Conservation (phyloP, 768 basidiomycete species). For the Xerocomus spinulosus region DNA sequence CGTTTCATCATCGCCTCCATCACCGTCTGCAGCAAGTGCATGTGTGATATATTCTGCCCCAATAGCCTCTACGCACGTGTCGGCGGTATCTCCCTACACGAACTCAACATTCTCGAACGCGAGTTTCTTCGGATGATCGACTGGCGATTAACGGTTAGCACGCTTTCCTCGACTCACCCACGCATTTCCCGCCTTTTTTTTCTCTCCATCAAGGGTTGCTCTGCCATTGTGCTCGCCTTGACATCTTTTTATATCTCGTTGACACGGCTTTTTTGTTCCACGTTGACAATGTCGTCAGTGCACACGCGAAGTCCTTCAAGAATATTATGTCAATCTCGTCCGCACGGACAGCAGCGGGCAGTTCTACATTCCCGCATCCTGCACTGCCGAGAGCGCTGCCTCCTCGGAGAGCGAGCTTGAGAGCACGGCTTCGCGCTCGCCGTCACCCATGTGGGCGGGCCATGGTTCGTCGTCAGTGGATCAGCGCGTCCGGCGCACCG, state of each 20-base stretch:
- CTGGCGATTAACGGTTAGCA: slow-evolving; percentile 89
- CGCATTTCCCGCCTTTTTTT: slow-evolving; percentile 1
- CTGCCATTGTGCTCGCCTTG: slow-evolving; percentile 17
- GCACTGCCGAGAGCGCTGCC: slow-evolving; percentile 38
- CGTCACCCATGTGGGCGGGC: slow-evolving; percentile 50
- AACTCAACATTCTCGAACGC: slow-evolving; percentile 91
- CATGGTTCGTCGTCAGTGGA: slow-evolving; percentile 19
- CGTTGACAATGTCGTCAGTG: slow-evolving; percentile 46
- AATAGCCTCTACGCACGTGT: slow-evolving; percentile 95
- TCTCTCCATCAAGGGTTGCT: slow-evolving; percentile 1
- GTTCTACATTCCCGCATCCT: slow-evolving; percentile 46
- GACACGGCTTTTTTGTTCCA: background rate
- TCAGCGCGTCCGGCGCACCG: slow-evolving; percentile 23
- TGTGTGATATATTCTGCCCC: slow-evolving; percentile 93
- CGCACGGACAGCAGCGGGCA: slow-evolving; percentile 69
- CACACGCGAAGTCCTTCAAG: slow-evolving; percentile 84
- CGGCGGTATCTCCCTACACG: slow-evolving; percentile 86
- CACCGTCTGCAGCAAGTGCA: slow-evolving; percentile 88
- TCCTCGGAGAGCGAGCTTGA: slow-evolving; percentile 54
- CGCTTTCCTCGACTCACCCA: slow-evolving; percentile 25
- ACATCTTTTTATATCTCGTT: slow-evolving; percentile 15
- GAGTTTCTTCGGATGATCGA: slow-evolving; percentile 91
- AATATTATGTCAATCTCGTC: slow-evolving; percentile 92
- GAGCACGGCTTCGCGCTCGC: slow-evolving; percentile 45
- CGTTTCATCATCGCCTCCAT: slow-evolving; percentile 95